Conservation (phyloP, 352 stramenopile genomes). For the Phytophthora tubulina region DNA sequence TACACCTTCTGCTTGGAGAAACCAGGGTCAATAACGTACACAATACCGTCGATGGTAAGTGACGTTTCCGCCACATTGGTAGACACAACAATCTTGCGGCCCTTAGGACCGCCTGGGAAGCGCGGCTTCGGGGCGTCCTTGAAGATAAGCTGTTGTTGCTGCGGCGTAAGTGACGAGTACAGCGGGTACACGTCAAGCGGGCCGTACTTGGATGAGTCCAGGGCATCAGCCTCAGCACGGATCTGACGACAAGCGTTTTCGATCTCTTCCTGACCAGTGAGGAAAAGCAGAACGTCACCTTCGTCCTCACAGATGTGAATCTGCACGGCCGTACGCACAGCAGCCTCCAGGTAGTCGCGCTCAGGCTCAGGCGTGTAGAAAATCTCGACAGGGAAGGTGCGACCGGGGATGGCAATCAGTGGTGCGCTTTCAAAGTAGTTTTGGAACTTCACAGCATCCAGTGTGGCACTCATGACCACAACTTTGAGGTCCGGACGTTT, state of each 20-base stretch:
- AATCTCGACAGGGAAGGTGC: constrained; percentile 98
- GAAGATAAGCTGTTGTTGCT: constrained; percentile 99
- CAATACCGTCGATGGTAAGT: constrained; percentile 99
- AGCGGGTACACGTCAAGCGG: constrained; percentile 95
- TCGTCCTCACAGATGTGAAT: constrained; percentile 98
- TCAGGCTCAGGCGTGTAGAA: constrained; percentile 98
- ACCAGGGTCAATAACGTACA: constrained; percentile 99
- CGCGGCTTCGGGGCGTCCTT: constrained; percentile 95
- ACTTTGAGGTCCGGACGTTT: constrained; percentile 97
- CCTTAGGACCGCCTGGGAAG: constrained; percentile 85
- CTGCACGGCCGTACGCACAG: constrained; percentile 89
- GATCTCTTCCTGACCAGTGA: constrained; percentile 99
- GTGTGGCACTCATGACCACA: constrained; percentile 98
- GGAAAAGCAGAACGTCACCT: constrained; percentile 99
- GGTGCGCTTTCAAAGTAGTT: constrained; percentile 96
- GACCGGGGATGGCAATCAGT: constrained; percentile 94
- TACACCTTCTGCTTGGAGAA: constrained; percentile 99
- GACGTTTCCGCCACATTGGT: constrained; percentile 99
- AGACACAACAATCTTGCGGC: constrained; percentile 97
- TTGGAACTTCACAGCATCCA: constrained; percentile 98
- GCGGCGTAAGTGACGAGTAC: constrained; percentile 98
- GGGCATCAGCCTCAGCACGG: constrained; percentile 86
- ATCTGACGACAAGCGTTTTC: constrained; percentile 96
- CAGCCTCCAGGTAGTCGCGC: constrained; percentile 98
- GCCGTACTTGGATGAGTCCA: constrained; percentile 95